phyloP scores from a whole-genome alignment of 176 grass and related monocot genomes.

The Oryza brachyantha region DNA sequence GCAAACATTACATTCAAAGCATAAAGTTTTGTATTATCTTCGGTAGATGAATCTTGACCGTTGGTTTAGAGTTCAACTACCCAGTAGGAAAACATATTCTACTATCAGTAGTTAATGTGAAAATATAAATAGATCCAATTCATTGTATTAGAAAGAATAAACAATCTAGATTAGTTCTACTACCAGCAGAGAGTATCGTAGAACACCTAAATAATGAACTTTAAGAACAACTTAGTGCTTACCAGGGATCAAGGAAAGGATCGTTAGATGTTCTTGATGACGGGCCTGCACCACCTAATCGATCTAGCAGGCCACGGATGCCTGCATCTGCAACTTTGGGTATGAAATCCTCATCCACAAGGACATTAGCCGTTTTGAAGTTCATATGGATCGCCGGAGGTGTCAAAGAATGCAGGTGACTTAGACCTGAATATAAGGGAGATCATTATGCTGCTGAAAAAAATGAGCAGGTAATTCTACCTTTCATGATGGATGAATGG shows the following conservation, averaged over 20 bases:
- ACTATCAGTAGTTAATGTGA: too few species aligned
- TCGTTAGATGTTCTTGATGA: constrained; percentile 50
- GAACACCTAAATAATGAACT: too few species aligned
- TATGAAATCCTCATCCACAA: constrained; percentile 81
- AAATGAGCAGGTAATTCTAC: background rate
- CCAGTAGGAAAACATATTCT: too few species aligned
- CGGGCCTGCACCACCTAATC: constrained; percentile 46
- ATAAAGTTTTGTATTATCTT: constrained; percentile 2
- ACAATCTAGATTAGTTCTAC: too few species aligned
- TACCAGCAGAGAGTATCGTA: too few species aligned
- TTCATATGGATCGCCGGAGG: constrained; percentile 80
- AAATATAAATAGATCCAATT: too few species aligned
- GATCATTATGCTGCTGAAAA: background rate
- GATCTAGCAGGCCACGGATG: constrained; percentile 64
- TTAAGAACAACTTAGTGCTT: constrained; percentile 24
- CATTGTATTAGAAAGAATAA: too few species aligned
- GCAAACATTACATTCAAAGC: background rate
- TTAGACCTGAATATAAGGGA: constrained; percentile 57
- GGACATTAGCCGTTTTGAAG: constrained; percentile 90
- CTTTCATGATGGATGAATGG: background rate
- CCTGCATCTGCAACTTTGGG: constrained; percentile 82
- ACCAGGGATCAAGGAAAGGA: constrained; percentile 89
- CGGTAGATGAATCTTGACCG: background rate
- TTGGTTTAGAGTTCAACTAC: too few species aligned
- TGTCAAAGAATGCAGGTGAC: constrained; percentile 78